Conservation (phyloP, 2,329 filamentous ascomycete species). For the Pseudohalonectria lignicola region DNA sequence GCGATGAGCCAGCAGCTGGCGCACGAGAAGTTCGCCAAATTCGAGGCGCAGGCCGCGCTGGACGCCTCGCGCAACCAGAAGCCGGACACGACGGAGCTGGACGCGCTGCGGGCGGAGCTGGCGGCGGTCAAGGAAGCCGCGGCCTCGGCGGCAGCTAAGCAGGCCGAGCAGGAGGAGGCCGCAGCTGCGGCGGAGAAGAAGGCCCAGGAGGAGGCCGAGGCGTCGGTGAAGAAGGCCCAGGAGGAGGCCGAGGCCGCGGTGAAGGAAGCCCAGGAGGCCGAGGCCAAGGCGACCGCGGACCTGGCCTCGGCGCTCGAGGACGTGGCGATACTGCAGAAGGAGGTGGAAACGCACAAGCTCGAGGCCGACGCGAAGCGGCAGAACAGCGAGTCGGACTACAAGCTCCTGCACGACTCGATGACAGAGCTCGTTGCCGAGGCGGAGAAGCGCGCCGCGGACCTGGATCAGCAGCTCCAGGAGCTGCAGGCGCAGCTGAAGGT, state of each 20-base stretch:
- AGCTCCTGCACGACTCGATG: constrained; percentile 53
- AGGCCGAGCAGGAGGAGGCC: constrained; percentile 22
- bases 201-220: constrained; percentile 30
- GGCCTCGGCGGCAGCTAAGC: constrained; percentile 15
- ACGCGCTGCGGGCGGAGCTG: constrained; percentile 40
- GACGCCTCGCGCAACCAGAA: constrained; percentile 46
- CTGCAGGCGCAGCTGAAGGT: constrained; percentile 47
- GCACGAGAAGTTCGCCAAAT: constrained; percentile 48
- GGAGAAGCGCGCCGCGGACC: constrained; percentile 26
- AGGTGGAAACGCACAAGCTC: constrained; percentile 39
- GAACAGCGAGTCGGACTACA: constrained; percentile 48
- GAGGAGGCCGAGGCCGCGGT: constrained; percentile 34
- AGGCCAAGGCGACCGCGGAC: constrained; percentile 23
- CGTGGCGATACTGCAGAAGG: constrained; percentile 36
- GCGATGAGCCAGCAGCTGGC: constrained; percentile 42
- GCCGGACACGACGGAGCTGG: constrained; percentile 42
- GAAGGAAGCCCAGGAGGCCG: constrained; percentile 21
- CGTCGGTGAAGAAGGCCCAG: constrained; percentile 24
- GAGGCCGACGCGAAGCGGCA: constrained; percentile 40
- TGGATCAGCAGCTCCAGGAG: constrained; percentile 36
- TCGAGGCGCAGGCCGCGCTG: constrained; percentile 47
- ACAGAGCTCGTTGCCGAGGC: constrained; percentile 49
- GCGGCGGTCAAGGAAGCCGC: constrained; percentile 30
- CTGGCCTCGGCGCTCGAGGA: constrained; percentile 28
- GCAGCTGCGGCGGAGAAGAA: constrained; percentile 22